phyloP scores from a whole-genome alignment of 306 rosid species.

The Arachis hypogaea region DNA sequence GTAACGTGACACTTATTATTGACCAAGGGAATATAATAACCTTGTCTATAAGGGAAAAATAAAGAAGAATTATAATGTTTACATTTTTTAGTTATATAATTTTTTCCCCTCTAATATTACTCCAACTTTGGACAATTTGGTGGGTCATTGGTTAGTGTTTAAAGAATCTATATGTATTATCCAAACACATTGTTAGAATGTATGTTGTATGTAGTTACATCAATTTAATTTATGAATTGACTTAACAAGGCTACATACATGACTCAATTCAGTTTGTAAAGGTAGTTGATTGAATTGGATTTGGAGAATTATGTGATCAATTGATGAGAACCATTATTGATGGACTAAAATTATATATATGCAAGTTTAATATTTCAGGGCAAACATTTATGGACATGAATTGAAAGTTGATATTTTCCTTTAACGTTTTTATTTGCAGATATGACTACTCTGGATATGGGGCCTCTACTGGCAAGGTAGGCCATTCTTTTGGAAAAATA shows the following conservation, averaged over 20 bases:
- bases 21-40: too few species aligned
- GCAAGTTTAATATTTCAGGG: conserved; percentile 2
- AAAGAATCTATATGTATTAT: too few species aligned
- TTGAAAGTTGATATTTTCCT: conserved; percentile 34
- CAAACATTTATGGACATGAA: conserved; percentile 24
- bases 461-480: conserved; percentile 96
- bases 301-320: conserved; percentile 9
- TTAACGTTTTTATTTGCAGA: conserved; percentile 60
- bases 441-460: conserved; percentile 99
- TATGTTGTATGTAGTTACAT: background rate
- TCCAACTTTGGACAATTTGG: too few species aligned
- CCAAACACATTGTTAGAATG: too few species aligned
- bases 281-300: conserved; percentile 12
- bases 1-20: too few species aligned
- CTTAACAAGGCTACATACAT: background rate
- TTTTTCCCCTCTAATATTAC: too few species aligned
- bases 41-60: too few species aligned
- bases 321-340: background rate
- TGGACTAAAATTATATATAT: background rate
- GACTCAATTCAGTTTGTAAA: background rate
- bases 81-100: too few species aligned
- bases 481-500: conserved; percentile 37
- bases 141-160: too few species aligned
- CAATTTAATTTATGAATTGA: conserved; percentile 19
- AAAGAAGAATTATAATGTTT: too few species aligned